Evolutionary conservation across 768 basidiomycete species (phyloP).

Genomic region (Xerocomus brunneocitrinus): DNA sequence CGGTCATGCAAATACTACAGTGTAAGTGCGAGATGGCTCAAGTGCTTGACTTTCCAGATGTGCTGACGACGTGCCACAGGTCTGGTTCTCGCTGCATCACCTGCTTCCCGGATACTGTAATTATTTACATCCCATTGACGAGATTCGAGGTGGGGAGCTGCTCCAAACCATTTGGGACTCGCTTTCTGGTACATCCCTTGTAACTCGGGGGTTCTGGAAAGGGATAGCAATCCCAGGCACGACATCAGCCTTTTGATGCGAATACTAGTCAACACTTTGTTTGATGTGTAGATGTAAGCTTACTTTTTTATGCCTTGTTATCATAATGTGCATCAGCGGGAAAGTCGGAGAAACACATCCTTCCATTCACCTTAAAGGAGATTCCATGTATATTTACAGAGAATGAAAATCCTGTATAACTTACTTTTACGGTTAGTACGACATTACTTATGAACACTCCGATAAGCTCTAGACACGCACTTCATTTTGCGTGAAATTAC

Average conservation of each 20-base stretch:
- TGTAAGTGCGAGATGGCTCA: conserved; percentile 19
- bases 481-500: not conserved
- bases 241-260: not conserved
- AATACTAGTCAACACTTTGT: not conserved
- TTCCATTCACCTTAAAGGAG: not conserved
- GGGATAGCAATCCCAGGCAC: not conserved
- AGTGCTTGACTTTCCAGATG: not conserved
- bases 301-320: not conserved
- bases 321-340: not conserved
- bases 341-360: not conserved
- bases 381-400: not conserved
- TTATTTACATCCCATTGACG: conserved; percentile 18
- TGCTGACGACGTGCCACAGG: conserved; percentile 12
- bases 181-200: conserved; percentile 7
- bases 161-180: conserved; percentile 11
- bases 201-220: not conserved
- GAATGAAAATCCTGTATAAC: not conserved
- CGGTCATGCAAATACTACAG: conserved; percentile 37
- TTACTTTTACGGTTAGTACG: not conserved
- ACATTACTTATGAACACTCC: not conserved
- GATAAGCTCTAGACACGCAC: not conserved
- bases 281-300: not conserved
- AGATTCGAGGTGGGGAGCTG: conserved; percentile 8
- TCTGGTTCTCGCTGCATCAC: conserved; percentile 36
- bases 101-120: conserved; percentile 37